Conservation (phyloP, 2,329 filamentous ascomycete genomes). For the Penicillium fuscoglaucum region DNA sequence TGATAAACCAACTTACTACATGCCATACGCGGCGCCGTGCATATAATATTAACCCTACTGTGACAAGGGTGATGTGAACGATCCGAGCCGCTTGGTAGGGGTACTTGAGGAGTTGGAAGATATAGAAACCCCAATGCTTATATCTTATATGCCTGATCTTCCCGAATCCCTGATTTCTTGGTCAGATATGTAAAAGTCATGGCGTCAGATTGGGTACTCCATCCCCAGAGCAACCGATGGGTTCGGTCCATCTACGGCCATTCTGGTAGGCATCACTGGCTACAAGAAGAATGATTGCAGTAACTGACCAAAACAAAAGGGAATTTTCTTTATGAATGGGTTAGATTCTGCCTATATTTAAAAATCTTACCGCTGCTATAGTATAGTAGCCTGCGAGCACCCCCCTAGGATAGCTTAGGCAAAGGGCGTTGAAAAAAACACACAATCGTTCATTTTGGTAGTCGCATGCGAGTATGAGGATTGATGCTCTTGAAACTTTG, state of each 20-base stretch:
- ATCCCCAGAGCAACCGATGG: slow-evolving; percentile 3
- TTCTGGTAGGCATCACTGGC: neutral
- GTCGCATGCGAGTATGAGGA: too few relatives aligned
- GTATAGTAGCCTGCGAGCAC: too few relatives aligned
- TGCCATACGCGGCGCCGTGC: slow-evolving; percentile 12
- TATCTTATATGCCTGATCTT: neutral
- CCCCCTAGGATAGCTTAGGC: too few relatives aligned
- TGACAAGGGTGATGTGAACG: neutral
- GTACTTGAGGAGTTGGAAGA: neutral
- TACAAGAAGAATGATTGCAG: neutral
- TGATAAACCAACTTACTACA: slow-evolving; percentile 4
- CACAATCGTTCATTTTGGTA: too few relatives aligned
- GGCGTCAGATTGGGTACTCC: slow-evolving; percentile 5
- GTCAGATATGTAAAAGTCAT: slow-evolving; percentile 1
- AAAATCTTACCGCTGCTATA: too few relatives aligned
- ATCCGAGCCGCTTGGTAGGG: slow-evolving; percentile 3
- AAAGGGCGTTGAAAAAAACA: too few relatives aligned
- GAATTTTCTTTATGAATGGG: neutral
- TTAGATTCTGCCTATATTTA: too few relatives aligned
- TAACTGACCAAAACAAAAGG: neutral
- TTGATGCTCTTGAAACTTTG: too few relatives aligned
- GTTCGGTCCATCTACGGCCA: slow-evolving; percentile 7
- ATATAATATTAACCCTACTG: neutral
- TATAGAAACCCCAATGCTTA: slow-evolving; percentile 1
- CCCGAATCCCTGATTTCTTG: neutral